Evolutionary conservation across 2,329 filamentous ascomycete genomes (phyloP), one percentile per base, ranked within the genome.

Genomic region (Colletotrichum godetiae): DNA sequence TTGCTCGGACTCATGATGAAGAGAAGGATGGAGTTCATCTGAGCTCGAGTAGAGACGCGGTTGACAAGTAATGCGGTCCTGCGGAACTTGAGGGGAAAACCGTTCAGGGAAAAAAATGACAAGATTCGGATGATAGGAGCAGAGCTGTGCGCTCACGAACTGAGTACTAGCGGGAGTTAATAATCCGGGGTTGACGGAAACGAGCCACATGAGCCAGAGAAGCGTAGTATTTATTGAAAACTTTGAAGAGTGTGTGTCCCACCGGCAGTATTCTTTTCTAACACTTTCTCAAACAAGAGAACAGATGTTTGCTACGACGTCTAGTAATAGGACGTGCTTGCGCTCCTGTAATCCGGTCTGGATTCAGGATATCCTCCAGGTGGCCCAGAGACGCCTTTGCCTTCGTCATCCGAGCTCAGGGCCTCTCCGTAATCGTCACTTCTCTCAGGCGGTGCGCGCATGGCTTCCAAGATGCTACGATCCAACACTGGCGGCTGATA

Each of bases 401-500:
- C 74, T 22, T 85, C 83, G 13, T 84, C 82, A 42, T 84, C 84
- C 13, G 83, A 85, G 75, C 83, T 85, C 68, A 79, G 62, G 22
- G 81, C 81, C 33, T 81, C 78, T 5, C 75, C 79, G 22, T 80
- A 77, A 11, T 80, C 76, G 65, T 85, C 84, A 4, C 79, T 78
- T 15, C 76, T 80, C 70, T 89, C 87, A 2, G 87, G 87, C 5
- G 86, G 87, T 27, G 86, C 86, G 31, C 89, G 85, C 89, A 92
- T 91, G 2, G 84, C 84, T 63, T 92, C 89, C 12, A 98, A 84
- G 0, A 89, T 85, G 33, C 92, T 88, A 12, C 88, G 85, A 56
- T 93, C 93, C 12, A 98, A 83, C 1, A 83, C 81, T 0, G 93
- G 93, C 0, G 91, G 89, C 7, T 88, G 85, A 77, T 92, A 98